Evolutionary conservation across 2,329 filamentous ascomycete genomes (phyloP).

Genomic region (Fonsecaea pedrosoi): DNA sequence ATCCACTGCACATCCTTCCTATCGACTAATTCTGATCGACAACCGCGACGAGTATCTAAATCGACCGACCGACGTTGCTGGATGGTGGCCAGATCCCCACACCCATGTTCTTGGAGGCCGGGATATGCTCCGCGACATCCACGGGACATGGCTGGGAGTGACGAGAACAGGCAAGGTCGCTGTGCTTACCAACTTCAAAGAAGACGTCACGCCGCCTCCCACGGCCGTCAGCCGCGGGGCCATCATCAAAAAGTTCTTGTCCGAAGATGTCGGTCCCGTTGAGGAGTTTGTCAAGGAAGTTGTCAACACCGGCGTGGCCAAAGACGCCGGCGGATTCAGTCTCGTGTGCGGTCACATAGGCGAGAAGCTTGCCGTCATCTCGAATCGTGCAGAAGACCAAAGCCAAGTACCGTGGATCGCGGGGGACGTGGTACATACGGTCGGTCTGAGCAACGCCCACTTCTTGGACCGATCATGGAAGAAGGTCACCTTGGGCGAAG

Average conservation of each 20-base stretch:
- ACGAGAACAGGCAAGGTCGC: conserved; percentile 67
- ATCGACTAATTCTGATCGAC: conserved; percentile 76
- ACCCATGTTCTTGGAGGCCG: conserved; percentile 65
- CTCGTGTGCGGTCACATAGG: conserved; percentile 64
- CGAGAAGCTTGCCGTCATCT: conserved; percentile 64
- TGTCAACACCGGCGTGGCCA: conserved; percentile 60
- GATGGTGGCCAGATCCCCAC: conserved; percentile 66
- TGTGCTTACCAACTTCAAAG: conserved; percentile 69
- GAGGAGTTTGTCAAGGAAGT: conserved; percentile 61
- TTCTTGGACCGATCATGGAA: conserved; percentile 67
- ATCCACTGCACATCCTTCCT: conserved; percentile 76
- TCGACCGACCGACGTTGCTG: conserved; percentile 64
- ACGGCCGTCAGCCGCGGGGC: conserved; percentile 61
- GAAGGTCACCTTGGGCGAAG: conserved; percentile 66
- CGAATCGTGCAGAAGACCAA: conserved; percentile 64
- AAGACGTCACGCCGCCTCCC: conserved; percentile 55
- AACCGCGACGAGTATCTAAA: conserved; percentile 75
- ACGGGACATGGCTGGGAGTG: conserved; percentile 70
- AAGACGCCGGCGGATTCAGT: conserved; percentile 68
- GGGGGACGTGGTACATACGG: conserved; percentile 56
- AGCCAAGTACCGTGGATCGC: conserved; percentile 61
- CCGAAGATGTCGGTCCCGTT: conserved; percentile 51
- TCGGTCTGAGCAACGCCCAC: conserved; percentile 67
- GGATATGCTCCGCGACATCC: conserved; percentile 64
- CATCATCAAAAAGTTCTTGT: conserved; percentile 67